Evolutionary conservation across 139 green algal genomes (phyloP).

Genomic region (Asterochloris erici): DNA sequence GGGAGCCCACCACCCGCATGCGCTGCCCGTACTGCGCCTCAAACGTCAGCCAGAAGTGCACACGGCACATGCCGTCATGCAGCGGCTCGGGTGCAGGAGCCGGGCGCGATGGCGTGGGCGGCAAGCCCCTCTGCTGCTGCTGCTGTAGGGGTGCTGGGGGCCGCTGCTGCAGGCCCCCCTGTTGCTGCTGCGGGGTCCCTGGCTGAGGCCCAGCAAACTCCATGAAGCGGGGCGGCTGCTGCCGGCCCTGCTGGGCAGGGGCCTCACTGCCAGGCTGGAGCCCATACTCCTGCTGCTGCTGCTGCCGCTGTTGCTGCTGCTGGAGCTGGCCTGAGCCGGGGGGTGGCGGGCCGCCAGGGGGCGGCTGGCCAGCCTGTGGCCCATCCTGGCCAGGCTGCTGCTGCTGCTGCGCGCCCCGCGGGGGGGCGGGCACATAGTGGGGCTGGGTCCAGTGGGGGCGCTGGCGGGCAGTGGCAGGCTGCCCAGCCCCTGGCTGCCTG

Average conservation of each 20-base stretch:
- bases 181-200: background rate
- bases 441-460: no score
- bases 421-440: no score
- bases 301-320: constrained; percentile 1
- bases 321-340: background rate
- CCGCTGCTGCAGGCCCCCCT: background rate
- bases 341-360: no score
- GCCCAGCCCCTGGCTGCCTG: no score
- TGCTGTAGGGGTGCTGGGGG: background rate
- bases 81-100: background rate
- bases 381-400: no score
- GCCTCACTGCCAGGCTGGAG: background rate
- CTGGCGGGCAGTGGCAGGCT: no score
- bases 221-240: background rate
- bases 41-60: constrained; percentile 42
- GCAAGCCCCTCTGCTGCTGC: background rate
- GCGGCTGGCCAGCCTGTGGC: no score
- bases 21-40: constrained; percentile 43
- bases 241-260: background rate
- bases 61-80: constrained; percentile 1
- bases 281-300: background rate
- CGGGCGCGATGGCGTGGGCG: background rate
- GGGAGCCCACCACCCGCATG: constrained; percentile 37
- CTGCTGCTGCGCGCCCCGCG: no score
- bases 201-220: background rate